A percentile compares a stretch with the other conserved stretches of the same genome.
These are phyloP conservation scores for Prinsepia uniflora DNA, from an alignment of 306 rosid genomes.

Conservation along the genomic window DNA sequence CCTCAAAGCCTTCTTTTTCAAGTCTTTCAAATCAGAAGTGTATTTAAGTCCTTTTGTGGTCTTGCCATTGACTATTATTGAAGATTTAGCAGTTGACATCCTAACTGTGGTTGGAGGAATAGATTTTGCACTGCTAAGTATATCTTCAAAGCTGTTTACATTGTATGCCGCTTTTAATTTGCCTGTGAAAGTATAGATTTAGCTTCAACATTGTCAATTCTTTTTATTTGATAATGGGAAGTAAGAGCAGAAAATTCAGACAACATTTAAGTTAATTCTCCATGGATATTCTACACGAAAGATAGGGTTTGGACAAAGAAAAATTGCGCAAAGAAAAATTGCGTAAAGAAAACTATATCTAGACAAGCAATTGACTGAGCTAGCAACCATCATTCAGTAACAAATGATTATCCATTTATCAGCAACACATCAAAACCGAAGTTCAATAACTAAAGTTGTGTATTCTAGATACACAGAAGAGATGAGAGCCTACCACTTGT, in stretches of 20 bases:
- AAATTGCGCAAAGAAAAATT: neutral
- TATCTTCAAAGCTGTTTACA: neutral
- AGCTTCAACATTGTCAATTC: neutral
- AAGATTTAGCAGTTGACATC: constrained; percentile 30
- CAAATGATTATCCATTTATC: neutral
- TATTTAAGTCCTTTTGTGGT: constrained; percentile 22
- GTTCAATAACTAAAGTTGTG: neutral
- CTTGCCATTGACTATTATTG: constrained; percentile 25
- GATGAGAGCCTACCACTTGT: constrained; percentile 26
- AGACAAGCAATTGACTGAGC: neutral
- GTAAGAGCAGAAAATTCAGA: neutral
- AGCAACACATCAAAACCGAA: neutral
- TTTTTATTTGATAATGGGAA: neutral
- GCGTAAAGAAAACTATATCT: too few species aligned
- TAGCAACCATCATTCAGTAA: neutral
- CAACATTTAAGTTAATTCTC: neutral
- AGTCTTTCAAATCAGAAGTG: constrained; percentile 24
- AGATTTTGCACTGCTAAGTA: constrained; percentile 20
- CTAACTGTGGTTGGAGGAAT: constrained; percentile 21
- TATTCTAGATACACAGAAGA: neutral
- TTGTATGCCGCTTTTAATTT: constrained; percentile 24
- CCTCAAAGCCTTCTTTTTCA: constrained; percentile 23
- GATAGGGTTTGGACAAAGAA: neutral
- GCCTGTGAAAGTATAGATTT: constrained; percentile 22
- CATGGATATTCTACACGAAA: neutral